Conservation (phyloP, 768 basidiomycete species). For the Podaxis sp. region DNA sequence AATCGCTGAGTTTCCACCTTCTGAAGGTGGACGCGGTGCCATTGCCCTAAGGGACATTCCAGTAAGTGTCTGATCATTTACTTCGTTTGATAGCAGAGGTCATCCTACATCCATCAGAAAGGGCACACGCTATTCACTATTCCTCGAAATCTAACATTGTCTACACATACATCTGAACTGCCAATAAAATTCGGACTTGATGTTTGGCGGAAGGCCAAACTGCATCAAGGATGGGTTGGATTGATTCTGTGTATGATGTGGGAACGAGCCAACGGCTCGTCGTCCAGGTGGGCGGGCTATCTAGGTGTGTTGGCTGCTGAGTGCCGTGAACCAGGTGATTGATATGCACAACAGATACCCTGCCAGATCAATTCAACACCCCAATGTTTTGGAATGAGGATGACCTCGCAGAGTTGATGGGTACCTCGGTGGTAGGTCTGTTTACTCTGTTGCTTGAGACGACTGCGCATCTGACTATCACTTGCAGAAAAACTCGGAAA, state of each 20-base stretch:
- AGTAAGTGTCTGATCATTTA: slow-evolving; percentile 31
- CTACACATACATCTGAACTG: slow-evolving; percentile 70
- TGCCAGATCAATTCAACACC: slow-evolving; percentile 76
- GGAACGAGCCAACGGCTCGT: slow-evolving; percentile 65
- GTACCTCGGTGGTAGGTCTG: slow-evolving; percentile 84
- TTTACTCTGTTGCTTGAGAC: slow-evolving; percentile 17
- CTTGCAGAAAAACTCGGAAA: slow-evolving; percentile 79
- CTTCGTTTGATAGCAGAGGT: not conserved
- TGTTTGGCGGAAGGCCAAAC: slow-evolving; percentile 55
- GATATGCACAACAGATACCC: slow-evolving; percentile 36
- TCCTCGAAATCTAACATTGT: slow-evolving; percentile 73
- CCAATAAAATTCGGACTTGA: slow-evolving; percentile 52
- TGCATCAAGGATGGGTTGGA: slow-evolving; percentile 79
- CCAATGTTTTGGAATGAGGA: slow-evolving; percentile 90
- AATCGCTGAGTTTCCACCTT: slow-evolving; percentile 38
- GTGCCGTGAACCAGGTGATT: not conserved
- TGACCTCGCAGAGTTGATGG: slow-evolving; percentile 71
- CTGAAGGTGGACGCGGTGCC: slow-evolving; percentile 67
- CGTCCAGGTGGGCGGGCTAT: slow-evolving; percentile 70
- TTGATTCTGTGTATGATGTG: slow-evolving; percentile 96
- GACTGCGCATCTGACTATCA: not conserved
- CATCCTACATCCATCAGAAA: slow-evolving; percentile 39
- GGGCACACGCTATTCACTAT: slow-evolving; percentile 77
- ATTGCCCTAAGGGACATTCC: slow-evolving; percentile 71
- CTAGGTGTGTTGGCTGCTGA: slow-evolving; percentile 44